Conservation (phyloP, 1,284 basidiomycete genomes). For the Ceratobasidium sp. region DNA sequence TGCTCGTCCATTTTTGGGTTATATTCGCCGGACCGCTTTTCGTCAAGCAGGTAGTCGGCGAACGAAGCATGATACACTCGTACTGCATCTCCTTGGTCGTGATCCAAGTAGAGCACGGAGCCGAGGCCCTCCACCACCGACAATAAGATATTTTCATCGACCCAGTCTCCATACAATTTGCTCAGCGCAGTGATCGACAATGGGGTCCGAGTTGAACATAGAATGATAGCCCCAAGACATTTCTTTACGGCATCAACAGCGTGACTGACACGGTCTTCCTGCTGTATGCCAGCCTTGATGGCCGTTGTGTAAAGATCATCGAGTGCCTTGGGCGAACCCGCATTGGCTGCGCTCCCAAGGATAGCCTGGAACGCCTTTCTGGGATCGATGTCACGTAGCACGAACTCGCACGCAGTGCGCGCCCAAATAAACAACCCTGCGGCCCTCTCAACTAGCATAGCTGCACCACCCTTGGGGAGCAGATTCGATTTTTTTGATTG, state of each 20-base stretch:
- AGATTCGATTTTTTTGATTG: not conserved
- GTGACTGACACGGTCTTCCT: not conserved
- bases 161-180: not conserved
- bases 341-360: not conserved
- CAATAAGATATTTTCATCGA: no score
- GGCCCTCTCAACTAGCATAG: not conserved
- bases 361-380: not conserved
- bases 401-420: slow-evolving; percentile 13
- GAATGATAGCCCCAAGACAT: slow-evolving; percentile 6
- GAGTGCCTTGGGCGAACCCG: not conserved
- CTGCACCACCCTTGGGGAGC: not conserved
- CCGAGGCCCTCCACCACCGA: no score
- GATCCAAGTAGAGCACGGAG: no score
- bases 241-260: not conserved
- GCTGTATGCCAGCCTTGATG: not conserved
- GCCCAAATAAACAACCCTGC: slow-evolving; percentile 36
- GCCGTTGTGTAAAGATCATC: slow-evolving; percentile 18
- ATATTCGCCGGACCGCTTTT: no score
- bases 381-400: not conserved
- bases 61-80: no score
- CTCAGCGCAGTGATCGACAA: not conserved
- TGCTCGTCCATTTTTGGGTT: no score
- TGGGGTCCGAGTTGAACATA: not conserved
- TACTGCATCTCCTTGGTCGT: no score
- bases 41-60: no score